phyloP scores from a whole-genome alignment of 495 filamentous ascomycete genomes.

The Cenococcum geophilum region DNA sequence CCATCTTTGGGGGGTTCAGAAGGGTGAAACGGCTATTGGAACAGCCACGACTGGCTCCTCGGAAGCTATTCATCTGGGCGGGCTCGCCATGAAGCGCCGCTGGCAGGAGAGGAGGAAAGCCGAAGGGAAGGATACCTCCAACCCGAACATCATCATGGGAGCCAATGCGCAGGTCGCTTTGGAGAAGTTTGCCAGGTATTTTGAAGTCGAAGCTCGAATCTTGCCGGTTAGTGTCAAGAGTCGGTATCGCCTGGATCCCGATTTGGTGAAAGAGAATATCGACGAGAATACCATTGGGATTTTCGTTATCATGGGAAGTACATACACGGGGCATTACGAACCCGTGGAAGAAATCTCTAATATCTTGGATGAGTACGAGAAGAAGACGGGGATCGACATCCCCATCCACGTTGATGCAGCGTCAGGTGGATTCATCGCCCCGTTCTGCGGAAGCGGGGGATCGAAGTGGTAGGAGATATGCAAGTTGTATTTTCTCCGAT shows the following conservation, averaged over 20 bases:
- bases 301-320: constrained; percentile 68
- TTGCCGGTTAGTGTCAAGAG: constrained; percentile 60
- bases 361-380: constrained; percentile 60
- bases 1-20: constrained; percentile 61
- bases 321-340: constrained; percentile 73
- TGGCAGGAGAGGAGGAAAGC: constrained; percentile 63
- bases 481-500: constrained; percentile 24
- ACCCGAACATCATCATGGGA: constrained; percentile 73
- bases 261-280: constrained; percentile 57
- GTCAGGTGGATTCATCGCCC: constrained; percentile 66
- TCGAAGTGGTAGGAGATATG: constrained; percentile 45
- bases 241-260: constrained; percentile 56
- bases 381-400: constrained; percentile 57
- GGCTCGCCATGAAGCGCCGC: constrained; percentile 69
- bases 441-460: constrained; percentile 50
- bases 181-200: constrained; percentile 68
- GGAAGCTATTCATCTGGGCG: constrained; percentile 70
- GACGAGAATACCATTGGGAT: constrained; percentile 77
- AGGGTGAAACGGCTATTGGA: constrained; percentile 62
- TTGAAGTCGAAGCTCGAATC: constrained; percentile 69
- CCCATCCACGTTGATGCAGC: constrained; percentile 74
- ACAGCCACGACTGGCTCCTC: constrained; percentile 67
- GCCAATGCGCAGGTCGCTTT: constrained; percentile 71
- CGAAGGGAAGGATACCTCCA: constrained; percentile 54
- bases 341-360: constrained; percentile 63